Base-by-base conservation (phyloP, 2,329 filamentous ascomycete genomes). In the Claviceps pazoutovae region DNA sequence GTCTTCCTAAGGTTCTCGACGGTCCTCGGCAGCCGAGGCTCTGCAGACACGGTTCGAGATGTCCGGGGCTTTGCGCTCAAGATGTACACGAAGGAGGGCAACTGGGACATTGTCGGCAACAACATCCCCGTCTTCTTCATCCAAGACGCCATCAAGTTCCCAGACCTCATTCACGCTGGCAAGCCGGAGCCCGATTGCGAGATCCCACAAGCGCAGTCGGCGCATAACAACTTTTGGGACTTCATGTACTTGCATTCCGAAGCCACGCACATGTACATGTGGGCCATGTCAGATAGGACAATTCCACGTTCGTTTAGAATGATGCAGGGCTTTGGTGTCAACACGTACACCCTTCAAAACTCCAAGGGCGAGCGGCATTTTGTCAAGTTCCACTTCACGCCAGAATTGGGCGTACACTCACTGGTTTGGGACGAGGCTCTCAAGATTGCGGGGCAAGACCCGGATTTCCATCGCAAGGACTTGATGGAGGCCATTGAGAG, bases 291-390 rank as follows among this genome's bases (percentile, higher is more conserved):
- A 8, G 86, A 89, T 62, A 76, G 84, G 30, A 74, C 74, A 0
- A 88, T 88, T 52, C 86, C 86, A 1, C 77, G 84, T 2, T 87
- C 83, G 0, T 89, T 75, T 67, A 80, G 86, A 23, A 89, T 89
- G 84, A 89, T 91, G 83, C 84, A 91, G 58, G 86, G 86, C 0
- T 91, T 90, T 53, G 86, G 86, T 51, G 86, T 91, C 58, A 89
- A 91, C 66, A 90, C 87, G 0, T 91, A 74, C 59, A 84, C 78
- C 0, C 73, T 89, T 2, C 71, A 74, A 55, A 88, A 88, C 54
- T 76, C 74, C 23, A 74, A 84, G 56, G 84, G 84, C 21, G 77
- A 86, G 62, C 75, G 82, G 1, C 73, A 78, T 52, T 88, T 89
- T 57, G 83, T 87, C 64, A 91, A 91, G 67, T 90, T 89, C 62